phyloP scores from a whole-genome alignment of 2,329 filamentous ascomycete species.

The Calonectria pseudoturangicola region DNA sequence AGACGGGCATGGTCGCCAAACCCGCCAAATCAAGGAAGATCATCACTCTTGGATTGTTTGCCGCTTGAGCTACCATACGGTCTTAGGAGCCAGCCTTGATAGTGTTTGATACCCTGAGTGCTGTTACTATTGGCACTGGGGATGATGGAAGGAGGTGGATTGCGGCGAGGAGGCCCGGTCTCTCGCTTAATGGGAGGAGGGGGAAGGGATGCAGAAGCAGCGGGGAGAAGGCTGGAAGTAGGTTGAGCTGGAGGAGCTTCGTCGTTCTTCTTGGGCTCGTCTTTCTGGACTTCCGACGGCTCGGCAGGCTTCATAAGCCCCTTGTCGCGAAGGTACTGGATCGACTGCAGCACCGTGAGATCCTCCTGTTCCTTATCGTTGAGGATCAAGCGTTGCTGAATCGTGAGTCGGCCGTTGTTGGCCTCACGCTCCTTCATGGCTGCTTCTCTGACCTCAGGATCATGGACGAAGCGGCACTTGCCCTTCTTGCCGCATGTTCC shows the following conservation, averaged over 20 bases:
- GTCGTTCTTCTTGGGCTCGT: conserved; percentile 46
- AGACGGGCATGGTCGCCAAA: neutral
- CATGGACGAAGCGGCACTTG: conserved; percentile 84
- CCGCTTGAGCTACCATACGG: conserved; percentile 60
- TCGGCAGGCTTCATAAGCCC: conserved; percentile 66
- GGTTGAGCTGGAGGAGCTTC: conserved; percentile 42
- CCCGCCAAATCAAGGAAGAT: conserved; percentile 55
- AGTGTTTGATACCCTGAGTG: conserved; percentile 58
- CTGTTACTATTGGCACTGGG: conserved; percentile 58
- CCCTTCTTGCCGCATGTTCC: conserved; percentile 82
- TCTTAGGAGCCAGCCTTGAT: conserved; percentile 62
- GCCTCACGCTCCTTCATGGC: conserved; percentile 78
- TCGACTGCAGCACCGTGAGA: conserved; percentile 78
- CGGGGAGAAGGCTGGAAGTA: conserved; percentile 60
- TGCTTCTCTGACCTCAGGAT: conserved; percentile 77
- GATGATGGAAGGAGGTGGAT: conserved; percentile 55
- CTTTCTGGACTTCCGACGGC: conserved; percentile 40
- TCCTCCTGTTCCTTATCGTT: conserved; percentile 83
- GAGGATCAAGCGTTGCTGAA: conserved; percentile 78
- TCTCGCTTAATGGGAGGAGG: conserved; percentile 60
- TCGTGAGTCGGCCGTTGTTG: conserved; percentile 79
- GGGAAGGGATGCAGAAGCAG: conserved; percentile 62
- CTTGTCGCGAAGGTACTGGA: conserved; percentile 78
- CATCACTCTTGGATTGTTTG: conserved; percentile 58
- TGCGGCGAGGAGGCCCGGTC: conserved; percentile 58